Percentiles rank a stretch among this genome's conserved stretches.
phyloP scores from a whole-genome alignment of 2,329 filamentous ascomycete species.

The Xylaria digitata region DNA sequence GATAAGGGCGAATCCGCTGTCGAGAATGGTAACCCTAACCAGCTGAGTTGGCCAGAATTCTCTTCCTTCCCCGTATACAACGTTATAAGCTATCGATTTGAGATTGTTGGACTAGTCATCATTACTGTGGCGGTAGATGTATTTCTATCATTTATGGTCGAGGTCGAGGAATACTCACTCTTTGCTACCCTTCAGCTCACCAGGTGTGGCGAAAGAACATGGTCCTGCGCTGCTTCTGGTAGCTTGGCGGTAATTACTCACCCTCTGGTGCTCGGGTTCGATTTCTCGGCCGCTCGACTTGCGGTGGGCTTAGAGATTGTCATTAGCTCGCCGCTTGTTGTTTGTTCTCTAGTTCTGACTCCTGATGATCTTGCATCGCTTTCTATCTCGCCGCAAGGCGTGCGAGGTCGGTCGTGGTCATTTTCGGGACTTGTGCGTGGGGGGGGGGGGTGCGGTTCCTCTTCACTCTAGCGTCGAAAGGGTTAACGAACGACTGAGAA shows the following conservation, averaged over 20 bases:
- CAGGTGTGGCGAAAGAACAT: not conserved
- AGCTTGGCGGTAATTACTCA: not conserved
- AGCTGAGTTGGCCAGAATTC: slow-evolving; percentile 15
- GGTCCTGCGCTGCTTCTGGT: not conserved
- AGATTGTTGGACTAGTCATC: slow-evolving; percentile 18
- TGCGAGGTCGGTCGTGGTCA: not conserved
- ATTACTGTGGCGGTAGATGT: not conserved
- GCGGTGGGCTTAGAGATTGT: too few species aligned
- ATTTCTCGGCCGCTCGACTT: too few species aligned
- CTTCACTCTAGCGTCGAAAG: not conserved
- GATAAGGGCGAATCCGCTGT: slow-evolving; percentile 22
- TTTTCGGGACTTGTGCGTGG: not conserved
- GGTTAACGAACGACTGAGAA: not conserved
- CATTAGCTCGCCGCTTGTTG: too few species aligned
- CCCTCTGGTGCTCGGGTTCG: too few species aligned
- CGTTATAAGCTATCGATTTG: slow-evolving; percentile 4
- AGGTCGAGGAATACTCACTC: not conserved
- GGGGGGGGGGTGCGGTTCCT: not conserved
- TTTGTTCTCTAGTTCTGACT: too few species aligned
- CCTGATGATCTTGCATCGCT: too few species aligned
- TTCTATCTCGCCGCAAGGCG: not conserved
- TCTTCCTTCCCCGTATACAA: slow-evolving; percentile 15
- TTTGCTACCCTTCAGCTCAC: slow-evolving; percentile 1
- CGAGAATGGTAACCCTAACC: slow-evolving; percentile 23
- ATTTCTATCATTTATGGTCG: not conserved